A percentile compares a stretch with the other conserved stretches of the same genome.
Conservation (phyloP, 2,329 filamentous ascomycete species). For the Calonectria ilicicola region DNA sequence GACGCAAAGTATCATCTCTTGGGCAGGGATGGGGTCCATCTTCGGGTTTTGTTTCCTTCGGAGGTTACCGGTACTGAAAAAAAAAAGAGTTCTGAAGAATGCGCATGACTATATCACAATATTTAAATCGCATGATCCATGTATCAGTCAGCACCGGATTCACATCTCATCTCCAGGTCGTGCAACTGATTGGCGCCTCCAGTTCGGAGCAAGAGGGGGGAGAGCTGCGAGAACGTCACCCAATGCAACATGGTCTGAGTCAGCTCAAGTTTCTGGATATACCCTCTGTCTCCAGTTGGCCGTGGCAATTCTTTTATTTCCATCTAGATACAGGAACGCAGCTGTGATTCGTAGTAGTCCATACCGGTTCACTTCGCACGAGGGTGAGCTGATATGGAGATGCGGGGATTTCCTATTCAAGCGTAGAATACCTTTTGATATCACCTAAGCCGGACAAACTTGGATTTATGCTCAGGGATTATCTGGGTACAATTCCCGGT, state of each 20-base stretch:
- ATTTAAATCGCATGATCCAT: not conserved
- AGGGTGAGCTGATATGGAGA: not conserved
- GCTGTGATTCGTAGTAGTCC: not conserved
- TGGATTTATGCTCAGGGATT: not conserved
- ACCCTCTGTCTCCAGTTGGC: not conserved
- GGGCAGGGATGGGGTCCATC: not conserved
- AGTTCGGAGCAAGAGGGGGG: not conserved
- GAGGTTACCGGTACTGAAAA: not conserved
- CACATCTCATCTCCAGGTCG: not conserved
- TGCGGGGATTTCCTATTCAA: not conserved
- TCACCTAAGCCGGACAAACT: not conserved
- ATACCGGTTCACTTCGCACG: not conserved
- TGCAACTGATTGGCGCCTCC: not conserved
- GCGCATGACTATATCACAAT: not conserved
- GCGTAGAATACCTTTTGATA: not conserved
- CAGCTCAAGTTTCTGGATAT: not conserved
- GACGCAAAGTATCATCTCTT: not conserved
- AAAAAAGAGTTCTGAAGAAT: not conserved
- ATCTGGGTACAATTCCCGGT: not conserved
- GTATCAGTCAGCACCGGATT: not conserved
- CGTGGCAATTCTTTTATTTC: no score
- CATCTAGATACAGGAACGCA: not conserved
- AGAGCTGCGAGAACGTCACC: not conserved
- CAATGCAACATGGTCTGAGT: not conserved
- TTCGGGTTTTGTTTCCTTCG: not conserved